Conservation (phyloP, 371 early-diverging fungal species). For the Syncephalastrum sp. region DNA sequence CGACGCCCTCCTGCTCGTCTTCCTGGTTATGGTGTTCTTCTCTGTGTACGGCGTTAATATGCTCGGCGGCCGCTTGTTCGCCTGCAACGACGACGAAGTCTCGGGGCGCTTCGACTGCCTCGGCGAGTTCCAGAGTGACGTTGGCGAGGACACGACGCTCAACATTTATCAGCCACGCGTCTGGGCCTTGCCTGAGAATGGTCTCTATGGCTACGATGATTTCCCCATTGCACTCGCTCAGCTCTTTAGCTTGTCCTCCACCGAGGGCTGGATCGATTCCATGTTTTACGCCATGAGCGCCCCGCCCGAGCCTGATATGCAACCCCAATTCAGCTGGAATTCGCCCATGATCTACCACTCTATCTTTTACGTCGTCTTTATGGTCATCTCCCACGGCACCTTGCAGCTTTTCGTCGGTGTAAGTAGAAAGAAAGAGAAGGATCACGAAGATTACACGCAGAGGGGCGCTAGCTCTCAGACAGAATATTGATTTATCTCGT, state of each 20-base stretch:
- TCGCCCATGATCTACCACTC: constrained; percentile 52
- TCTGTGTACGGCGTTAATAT: constrained; percentile 62
- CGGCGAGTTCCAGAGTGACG: constrained; percentile 44
- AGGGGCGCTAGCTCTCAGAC: too few species aligned
- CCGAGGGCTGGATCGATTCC: constrained; percentile 58
- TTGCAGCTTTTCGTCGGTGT: constrained; percentile 63
- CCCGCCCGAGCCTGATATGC: constrained; percentile 46
- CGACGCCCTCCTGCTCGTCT: constrained; percentile 52
- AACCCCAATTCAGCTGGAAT: constrained; percentile 46
- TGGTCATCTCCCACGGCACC: constrained; percentile 59
- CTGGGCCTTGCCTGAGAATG: constrained; percentile 53
- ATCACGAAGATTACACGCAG: too few species aligned
- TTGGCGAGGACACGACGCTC: constrained; percentile 19
- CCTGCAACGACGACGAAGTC: constrained; percentile 47
- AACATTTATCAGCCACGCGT: constrained; percentile 46
- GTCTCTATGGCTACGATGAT: constrained; percentile 50
- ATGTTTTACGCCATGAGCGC: constrained; percentile 52
- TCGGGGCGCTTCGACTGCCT: constrained; percentile 40
- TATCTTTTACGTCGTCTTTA: constrained; percentile 54
- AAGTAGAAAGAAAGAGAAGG: constrained; percentile 13
- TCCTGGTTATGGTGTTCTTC: constrained; percentile 55
- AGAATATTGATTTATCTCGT: background rate
- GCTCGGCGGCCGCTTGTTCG: constrained; percentile 55
- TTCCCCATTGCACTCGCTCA: constrained; percentile 47
- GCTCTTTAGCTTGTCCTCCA: constrained; percentile 56